Evolutionary conservation across 148 eudicot genomes (phyloP), one percentile per base, ranked within the genome.

Genomic region (Simmondsia chinensis): DNA sequence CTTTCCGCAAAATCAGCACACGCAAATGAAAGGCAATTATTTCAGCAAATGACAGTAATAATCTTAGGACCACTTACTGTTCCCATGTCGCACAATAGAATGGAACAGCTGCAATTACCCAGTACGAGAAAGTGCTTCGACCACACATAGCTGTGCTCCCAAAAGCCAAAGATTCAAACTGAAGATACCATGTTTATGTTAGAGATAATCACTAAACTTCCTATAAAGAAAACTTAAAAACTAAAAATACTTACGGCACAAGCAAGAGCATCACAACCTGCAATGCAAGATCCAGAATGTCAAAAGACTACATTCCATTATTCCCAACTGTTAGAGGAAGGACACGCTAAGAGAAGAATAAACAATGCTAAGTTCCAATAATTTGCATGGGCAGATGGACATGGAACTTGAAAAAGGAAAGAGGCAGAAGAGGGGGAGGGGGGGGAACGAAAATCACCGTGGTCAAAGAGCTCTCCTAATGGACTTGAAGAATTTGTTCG

Each of bases 401-500:
- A n/a, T 15, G 43, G 21, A 4, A 7, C 13, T 37, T 18, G 52
- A 17, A 29, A 18, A 30, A 43, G 14, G 44, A 31, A n/a, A n/a
- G n/a, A n/a, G n/a, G n/a, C n/a, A n/a, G n/a, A 12, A 43, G 5
- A 19, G 31, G 28, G 24, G 22, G 18, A 48, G 6, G 8, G 34
- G 37, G 29, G 16, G 39, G 50, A 39, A 48, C 3, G 24, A 43
- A 44, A 38, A 25, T 72, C 54, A 86, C 99, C 95, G 68, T 85
- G 95, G 46, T 93, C 99, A 71, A 86, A 93, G 55, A 93, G 95
- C 64, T 86, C 99, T 26, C 96, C 99, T 65, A 93, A 48, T 64
- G 99, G 99, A 66, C 99, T 82, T 35, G 99, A 93, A 21, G 96
- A 93, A 66, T 75, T 82, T 51, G 99, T 93, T 54, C 99, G 68